Evolutionary conservation across 371 early-diverging fungal genomes (phyloP), one percentile per base, ranked within the genome.

Genomic region (Gilbertella persicaria): DNA sequence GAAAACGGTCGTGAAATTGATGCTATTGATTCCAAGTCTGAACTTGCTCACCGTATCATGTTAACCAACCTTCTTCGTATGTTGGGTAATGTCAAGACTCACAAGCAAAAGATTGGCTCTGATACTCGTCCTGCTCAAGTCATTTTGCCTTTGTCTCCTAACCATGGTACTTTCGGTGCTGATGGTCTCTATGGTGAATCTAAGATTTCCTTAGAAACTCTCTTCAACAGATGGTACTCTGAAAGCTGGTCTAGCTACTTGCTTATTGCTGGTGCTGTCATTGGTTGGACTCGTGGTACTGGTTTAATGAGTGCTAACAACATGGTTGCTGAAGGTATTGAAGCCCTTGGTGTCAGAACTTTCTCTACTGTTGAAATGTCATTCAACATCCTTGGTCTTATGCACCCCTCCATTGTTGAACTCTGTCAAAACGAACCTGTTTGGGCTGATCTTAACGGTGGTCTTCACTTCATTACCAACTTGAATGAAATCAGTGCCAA

Each of bases 201-300:
- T 65, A 97, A 97, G 87, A 85, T 96, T 54, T 87, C 88, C 14
- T 81, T 97, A 23, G 95, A 95, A 76, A 94, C 94, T 37, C 67
- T 95, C 55, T 80, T 97, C 69, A 90, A 92, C 85, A 85, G 95
- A 50, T 97, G 94, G 94, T 79, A 88, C 47, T 85, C 96, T 51
- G 97, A 97, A 68, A 82, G 83, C 53, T 97, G 97, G 97, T 78
- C 86, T 40, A 80, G 78, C 68, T 92, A 96, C 80, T 73, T 97
- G 60, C 80, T 91, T 33, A 87, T 97, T 38, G 79, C 93, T 41
- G 97, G 97, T 59, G 93, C 95, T 39, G 92, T 93, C 37, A 97
- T 97, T 66, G 98, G 98, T 20, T 97, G 98, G 97, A 97, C 98
- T 30, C 89, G 97, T 63, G 96, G 98, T 58, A 97, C 98, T 40